Base-by-base conservation (phyloP, 192 early-diverging fungal genomes). In the Phycomyces nitens region DNA sequence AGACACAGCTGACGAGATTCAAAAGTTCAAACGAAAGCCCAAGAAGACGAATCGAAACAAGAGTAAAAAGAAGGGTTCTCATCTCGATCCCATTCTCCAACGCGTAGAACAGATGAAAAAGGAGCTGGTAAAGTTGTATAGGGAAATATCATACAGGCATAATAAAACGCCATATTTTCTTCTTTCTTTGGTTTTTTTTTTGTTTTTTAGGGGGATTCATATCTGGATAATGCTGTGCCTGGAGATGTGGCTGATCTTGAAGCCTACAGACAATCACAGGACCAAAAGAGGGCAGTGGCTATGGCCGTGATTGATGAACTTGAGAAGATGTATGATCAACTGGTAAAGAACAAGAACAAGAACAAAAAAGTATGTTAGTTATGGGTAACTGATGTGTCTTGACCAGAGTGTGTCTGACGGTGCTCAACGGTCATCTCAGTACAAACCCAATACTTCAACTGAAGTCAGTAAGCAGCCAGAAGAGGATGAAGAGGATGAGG, bases 281-380 rank as follows among this genome's bases (percentile, higher is more conserved):
- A 14, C 12, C 44, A 47, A 3, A 18, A 47, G 18, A 3, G 18
- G 3, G 15, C 18, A n/a, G 12, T 47, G 12, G 12, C 44, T n/a
- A n/a, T 47, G 18, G 44, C 44, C 12, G 44, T 47, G 44, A 47
- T 47, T 47, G 44, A 47, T 47, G 44, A 47, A 11, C 44, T 47
- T 47, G 44, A 47, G 44, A 47, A 47, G 44, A 14, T 47, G 44
- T 18, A 47, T 18, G 44, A 47, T 18, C 44, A 47, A 47, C 12
- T 47, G 44, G 44, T 47, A 47, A 47, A 18, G 44, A n/a, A 42
- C 8, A 42, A 14, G 14, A 14, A 42, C 41, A 42, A 14, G 14
- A 42, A 14, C 7, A 42, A 10, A 42, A 14, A 42, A 14, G 41
- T 7, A 42, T 14, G 14, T 42, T 42, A 14, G 41, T 7, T 10